Base-by-base conservation (phyloP, 1,284 basidiomycete species). In the Sanghuangporus sanghuang region DNA sequence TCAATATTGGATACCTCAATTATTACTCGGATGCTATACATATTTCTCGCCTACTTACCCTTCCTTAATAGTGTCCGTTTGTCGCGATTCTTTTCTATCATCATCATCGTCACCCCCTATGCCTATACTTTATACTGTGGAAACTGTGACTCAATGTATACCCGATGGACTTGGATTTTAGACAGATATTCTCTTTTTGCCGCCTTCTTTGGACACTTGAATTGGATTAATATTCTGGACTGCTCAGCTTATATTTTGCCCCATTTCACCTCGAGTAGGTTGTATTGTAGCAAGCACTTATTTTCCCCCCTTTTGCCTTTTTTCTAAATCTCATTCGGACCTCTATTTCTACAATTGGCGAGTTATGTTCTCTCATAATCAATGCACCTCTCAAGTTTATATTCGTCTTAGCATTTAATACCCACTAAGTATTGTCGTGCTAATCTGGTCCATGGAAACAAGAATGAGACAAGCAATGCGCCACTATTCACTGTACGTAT, bases 401-500 rank as follows among this genome's bases (percentile, higher is more conserved):
- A 16, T 21, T 38, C 18, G 53, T 54, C 27, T 38, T 38, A 54
- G 32, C 53, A 38, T 54, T 6, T 54, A 52, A 3, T 54, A 16
- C 7, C 14, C 52, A 32, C 50, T 9, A 49, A 18, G 7, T 16
- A 23, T 18, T 14, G 6, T 56, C 27, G 44, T 57, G 61, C 35
- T 52, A 60, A 60, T 60, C 58, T n/a, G 38, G 48, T 39, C 27
- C 36, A 36, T 60, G 46, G 35, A 53, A 60, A 54, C 36, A 52
- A 46, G 44, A 46, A 46, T 46, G 14, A 46, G 44, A 46, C 44
- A n/a, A 46, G 7, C 16, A 38, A 40, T 40, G 18, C 7, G 16
- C 21, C 21, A 27, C 21, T 57, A 35, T 36, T n/a, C 39, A 11
- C 14, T 27, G 16, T 50, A 18, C 18, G 48, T n/a, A 21, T 50